phyloP scores from a whole-genome alignment of 129 eudicot genomes.

The Centaurea solstitialis region DNA sequence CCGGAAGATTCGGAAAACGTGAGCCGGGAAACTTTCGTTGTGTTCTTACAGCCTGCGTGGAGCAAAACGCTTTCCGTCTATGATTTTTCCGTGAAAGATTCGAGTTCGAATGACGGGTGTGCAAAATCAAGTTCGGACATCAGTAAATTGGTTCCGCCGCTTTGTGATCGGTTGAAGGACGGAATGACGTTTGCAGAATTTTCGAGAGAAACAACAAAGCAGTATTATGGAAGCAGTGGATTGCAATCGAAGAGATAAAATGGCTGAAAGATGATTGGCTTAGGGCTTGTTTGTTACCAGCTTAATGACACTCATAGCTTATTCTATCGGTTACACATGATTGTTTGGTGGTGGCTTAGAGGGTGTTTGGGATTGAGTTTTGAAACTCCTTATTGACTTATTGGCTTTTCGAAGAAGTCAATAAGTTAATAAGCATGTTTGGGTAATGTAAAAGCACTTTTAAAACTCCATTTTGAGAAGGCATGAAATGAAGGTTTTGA shows the following conservation, averaged over 20 bases:
- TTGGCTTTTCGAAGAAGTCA: no score
- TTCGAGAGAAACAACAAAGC: slow-evolving; percentile 79
- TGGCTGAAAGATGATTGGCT: not conserved
- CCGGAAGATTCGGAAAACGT: slow-evolving; percentile 47
- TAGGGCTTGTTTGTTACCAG: no score
- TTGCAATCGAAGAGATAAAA: slow-evolving; percentile 67
- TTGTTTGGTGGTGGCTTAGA: no score
- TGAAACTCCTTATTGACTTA: no score
- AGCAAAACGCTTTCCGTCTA: slow-evolving; percentile 52
- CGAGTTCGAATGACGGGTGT: slow-evolving; percentile 12
- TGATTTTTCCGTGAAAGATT: slow-evolving; percentile 43
- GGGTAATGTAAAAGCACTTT: no score
- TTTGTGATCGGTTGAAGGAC: slow-evolving; percentile 64
- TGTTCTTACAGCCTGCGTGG: slow-evolving; percentile 96
- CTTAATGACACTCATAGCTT: no score
- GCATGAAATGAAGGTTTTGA: no score
- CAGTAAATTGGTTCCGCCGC: slow-evolving; percentile 66
- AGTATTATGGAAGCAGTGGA: slow-evolving; percentile 74
- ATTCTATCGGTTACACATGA: no score
- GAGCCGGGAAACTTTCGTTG: slow-evolving; percentile 92
- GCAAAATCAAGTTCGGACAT: slow-evolving; percentile 33
- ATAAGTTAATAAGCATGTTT: no score
- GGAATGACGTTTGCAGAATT: slow-evolving; percentile 96
- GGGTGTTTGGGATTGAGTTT: no score
- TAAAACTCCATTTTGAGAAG: no score